Conservation (phyloP, 306 rosid species). For the Mimosa bimucronata region DNA sequence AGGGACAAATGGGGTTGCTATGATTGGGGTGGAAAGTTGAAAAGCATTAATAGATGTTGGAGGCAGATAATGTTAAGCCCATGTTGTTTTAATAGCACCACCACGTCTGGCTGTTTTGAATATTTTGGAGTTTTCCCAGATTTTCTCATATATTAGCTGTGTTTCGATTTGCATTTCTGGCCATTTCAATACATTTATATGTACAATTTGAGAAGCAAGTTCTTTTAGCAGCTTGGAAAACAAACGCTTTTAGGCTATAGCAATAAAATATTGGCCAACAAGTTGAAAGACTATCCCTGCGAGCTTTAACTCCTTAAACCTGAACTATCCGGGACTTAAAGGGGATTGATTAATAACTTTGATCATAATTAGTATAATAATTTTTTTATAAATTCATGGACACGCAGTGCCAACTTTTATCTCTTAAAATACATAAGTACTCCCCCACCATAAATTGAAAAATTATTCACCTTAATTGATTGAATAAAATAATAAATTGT, state of each 20-base stretch:
- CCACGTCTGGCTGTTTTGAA: background rate
- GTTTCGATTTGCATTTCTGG: background rate
- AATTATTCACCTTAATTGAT: too few relatives aligned
- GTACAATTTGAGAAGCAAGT: background rate
- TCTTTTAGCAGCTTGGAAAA: background rate
- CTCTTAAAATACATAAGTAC: background rate
- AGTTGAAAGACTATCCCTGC: background rate
- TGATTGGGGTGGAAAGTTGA: background rate
- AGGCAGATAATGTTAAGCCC: background rate
- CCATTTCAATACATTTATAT: background rate
- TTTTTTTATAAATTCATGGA: background rate
- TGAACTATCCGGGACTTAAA: background rate
- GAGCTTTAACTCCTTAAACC: background rate
- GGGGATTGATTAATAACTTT: background rate
- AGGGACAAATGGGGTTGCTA: background rate
- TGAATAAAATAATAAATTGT: too few relatives aligned
- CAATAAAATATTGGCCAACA: background rate
- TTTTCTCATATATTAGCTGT: background rate
- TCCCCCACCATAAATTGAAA: too few relatives aligned
- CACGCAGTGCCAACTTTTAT: background rate
- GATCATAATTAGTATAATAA: too few relatives aligned
- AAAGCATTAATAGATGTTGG: background rate
- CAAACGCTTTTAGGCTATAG: background rate
- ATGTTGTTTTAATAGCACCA: background rate
- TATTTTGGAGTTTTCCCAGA: background rate